Evolutionary conservation across 345 rosid genomes (phyloP).

Genomic region (Acer campestre): DNA sequence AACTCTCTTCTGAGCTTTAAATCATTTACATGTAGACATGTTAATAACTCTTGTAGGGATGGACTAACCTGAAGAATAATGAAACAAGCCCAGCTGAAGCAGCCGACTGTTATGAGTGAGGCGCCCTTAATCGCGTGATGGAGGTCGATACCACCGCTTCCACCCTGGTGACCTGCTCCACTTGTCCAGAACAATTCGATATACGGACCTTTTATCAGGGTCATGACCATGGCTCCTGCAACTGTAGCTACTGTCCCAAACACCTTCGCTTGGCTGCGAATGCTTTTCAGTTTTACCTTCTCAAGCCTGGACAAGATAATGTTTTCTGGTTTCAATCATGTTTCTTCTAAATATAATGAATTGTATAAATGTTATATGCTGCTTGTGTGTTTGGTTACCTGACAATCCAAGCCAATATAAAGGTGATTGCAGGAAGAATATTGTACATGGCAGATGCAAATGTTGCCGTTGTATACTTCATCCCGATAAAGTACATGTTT

Average conservation of each 20-base stretch:
- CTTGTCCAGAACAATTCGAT: slow-evolving; percentile 57
- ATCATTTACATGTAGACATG: background rate
- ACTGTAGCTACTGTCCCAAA: slow-evolving; percentile 78
- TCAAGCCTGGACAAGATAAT: slow-evolving; percentile 47
- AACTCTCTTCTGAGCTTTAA: background rate
- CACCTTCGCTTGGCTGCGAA: slow-evolving; percentile 67
- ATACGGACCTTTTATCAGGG: slow-evolving; percentile 66
- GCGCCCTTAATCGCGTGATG: slow-evolving; percentile 67
- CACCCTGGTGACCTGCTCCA: slow-evolving; percentile 36
- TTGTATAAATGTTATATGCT: too few relatives aligned
- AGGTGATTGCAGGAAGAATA: slow-evolving; percentile 83
- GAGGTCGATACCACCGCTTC: slow-evolving; percentile 41
- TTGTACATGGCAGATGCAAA: slow-evolving; percentile 84
- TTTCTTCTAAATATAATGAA: too few relatives aligned
- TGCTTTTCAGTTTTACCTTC: slow-evolving; percentile 52
- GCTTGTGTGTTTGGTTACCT: slow-evolving; percentile 29
- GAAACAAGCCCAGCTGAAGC: slow-evolving; percentile 78
- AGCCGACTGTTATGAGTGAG: slow-evolving; percentile 56
- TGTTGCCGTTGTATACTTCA: slow-evolving; percentile 87
- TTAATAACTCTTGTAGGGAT: too few relatives aligned
- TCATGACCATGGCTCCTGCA: slow-evolving; percentile 93
- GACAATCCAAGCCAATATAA: slow-evolving; percentile 68
- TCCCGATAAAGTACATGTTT: slow-evolving; percentile 69
- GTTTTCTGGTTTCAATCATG: too few relatives aligned
- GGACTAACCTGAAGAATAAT: slow-evolving; percentile 62